Conservation (phyloP, 805 yeast genomes). For the Candida nanaspora region DNA sequence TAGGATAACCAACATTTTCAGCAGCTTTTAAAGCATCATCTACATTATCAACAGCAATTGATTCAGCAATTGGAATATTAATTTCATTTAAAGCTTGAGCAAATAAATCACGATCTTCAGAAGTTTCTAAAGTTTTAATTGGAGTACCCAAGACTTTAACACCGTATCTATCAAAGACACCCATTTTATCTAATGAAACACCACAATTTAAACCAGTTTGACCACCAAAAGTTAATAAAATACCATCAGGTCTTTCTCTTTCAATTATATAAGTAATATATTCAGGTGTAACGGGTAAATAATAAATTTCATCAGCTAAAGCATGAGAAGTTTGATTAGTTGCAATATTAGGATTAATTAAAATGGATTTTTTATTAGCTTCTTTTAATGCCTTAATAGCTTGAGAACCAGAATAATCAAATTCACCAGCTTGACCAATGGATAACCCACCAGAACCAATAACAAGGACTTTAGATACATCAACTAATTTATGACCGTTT, state of each 20-base stretch:
- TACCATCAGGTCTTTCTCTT: slow-evolving; percentile 95
- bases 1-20: slow-evolving; percentile 81
- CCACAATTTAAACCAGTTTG: slow-evolving; percentile 97
- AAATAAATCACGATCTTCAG: slow-evolving; percentile 96
- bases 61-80: slow-evolving; percentile 92
- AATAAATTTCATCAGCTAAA: slow-evolving; percentile 91
- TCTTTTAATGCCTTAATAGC: slow-evolving; percentile 94
- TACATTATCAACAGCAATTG: slow-evolving; percentile 88
- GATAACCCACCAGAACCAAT: slow-evolving; percentile 97
- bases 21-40: slow-evolving; percentile 95
- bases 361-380: slow-evolving; percentile 76
- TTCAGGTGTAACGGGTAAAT: slow-evolving; percentile 94
- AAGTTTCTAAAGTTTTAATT: slow-evolving; percentile 87
- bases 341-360: slow-evolving; percentile 94
- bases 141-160: slow-evolving; percentile 98
- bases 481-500: slow-evolving; percentile 62
- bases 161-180: slow-evolving; percentile 82
- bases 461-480: slow-evolving; percentile 79
- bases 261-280: slow-evolving; percentile 92
- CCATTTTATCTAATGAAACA: slow-evolving; percentile 90
- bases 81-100: slow-evolving; percentile 94
- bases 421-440: slow-evolving; percentile 98
- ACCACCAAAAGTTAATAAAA: slow-evolving; percentile 94
- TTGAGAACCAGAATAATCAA: slow-evolving; percentile 95
- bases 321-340: slow-evolving; percentile 95